Base-by-base conservation (phyloP, 1,139 yeast species). In the Hanseniaspora uvarum region DNA sequence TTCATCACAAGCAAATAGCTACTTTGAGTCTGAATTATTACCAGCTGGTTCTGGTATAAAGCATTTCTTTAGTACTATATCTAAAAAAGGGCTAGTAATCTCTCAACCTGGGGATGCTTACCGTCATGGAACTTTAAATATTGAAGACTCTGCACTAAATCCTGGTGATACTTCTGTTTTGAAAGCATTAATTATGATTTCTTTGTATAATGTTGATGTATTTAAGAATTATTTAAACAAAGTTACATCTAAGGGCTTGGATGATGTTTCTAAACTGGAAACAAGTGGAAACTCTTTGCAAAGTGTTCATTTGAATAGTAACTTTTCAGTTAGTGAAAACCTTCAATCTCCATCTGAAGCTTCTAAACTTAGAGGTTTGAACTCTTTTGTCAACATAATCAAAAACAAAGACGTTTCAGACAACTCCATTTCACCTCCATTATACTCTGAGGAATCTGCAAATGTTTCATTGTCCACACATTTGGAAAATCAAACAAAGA, bases 161-260 rank as follows among this genome's bases (percentile, higher is more conserved):
- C 53, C 53, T 5, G 53, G 53, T 24, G 56, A 48, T 28, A 33
- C 39, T 6, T 46, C 50, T 18, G 47, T 53, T 30, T 11, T 45
- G 6, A 48, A 45, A 33, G 11, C 41, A 16, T 44, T 53, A 16
- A 39, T 47, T 3, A 19, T 45, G 24, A 28, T 53, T 19, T 53
- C 55, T n/a, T 11, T 53, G 26, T 30, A 19, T 12, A 47, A 53
- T 33, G 55, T 53, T 37, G 55, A 53, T 33, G 52, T 53, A 2
- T 53, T 47, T 19, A 21, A 30, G 33, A 36, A 21, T 18, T 53
- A 39, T 37, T 34, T 53, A 12, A 53, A 53, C 26, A 53, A 47
- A 30, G 33, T 39, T 8, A n/a, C 47, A 12, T 37, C 39, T 10
- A 53, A 47, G 47, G 47, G 43, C 4, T 24, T 53, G 6, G 46